Evolutionary conservation across 2,329 filamentous ascomycete species (phyloP).

Genomic region (Clonostachys rhizophaga): DNA sequence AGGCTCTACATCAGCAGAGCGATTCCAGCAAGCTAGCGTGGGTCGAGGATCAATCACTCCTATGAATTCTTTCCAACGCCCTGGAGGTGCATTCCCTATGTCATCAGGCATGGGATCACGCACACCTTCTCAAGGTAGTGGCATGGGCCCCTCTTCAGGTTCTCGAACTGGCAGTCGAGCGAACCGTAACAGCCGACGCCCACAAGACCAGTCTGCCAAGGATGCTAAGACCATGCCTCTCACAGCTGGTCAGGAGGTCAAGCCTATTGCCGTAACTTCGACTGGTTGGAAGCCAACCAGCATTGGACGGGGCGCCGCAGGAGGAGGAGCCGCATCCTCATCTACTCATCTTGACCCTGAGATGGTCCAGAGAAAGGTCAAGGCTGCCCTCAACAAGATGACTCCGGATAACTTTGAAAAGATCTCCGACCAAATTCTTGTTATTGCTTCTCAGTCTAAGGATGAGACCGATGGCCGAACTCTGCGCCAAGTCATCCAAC

Average conservation of each 20-base stretch:
- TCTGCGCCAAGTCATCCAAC: constrained; percentile 94
- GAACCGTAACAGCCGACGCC: constrained; percentile 60
- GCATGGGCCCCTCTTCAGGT: constrained; percentile 64
- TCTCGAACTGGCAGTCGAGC: constrained; percentile 60
- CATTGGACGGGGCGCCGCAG: constrained; percentile 39
- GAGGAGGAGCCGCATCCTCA: constrained; percentile 29
- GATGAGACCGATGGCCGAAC: constrained; percentile 92
- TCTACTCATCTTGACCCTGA: constrained; percentile 73
- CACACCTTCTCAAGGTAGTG: constrained; percentile 49
- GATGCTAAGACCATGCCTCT: constrained; percentile 87
- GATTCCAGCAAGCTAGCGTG: constrained; percentile 63
- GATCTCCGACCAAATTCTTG: constrained; percentile 88
- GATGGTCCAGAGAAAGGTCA: constrained; percentile 97
- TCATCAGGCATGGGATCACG: constrained; percentile 57
- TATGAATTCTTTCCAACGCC: constrained; percentile 32
- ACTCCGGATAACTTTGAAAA: constrained; percentile 98
- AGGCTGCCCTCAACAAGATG: constrained; percentile 99
- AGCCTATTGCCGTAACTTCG: constrained; percentile 68
- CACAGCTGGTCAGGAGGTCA: constrained; percentile 76
- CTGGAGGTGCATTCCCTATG: constrained; percentile 57
- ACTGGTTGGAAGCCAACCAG: constrained; percentile 88
- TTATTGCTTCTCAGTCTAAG: constrained; percentile 92
- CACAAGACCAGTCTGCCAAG: constrained; percentile 59
- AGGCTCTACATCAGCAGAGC: constrained; percentile 72
- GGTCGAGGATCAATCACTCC: constrained; percentile 37